Percentiles rank a stretch among this genome's conserved stretches.
These are phyloP conservation scores for Penicillium paradoxum DNA, from an alignment of 495 filamentous ascomycete species.

Conservation along the genomic window DNA sequence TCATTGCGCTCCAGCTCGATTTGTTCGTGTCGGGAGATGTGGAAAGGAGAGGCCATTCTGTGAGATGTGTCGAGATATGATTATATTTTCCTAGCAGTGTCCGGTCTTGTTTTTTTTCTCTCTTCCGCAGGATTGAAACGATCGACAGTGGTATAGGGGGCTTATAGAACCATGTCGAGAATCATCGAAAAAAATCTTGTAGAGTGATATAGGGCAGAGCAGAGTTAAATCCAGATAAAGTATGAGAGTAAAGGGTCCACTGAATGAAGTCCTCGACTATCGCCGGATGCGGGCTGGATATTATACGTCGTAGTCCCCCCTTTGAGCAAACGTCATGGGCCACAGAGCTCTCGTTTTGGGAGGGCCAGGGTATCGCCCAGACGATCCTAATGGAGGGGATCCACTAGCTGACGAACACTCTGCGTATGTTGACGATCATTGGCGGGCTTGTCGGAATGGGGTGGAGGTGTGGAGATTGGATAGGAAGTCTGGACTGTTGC, in stretches of 20 bases:
- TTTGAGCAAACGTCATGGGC: conserved; percentile 29
- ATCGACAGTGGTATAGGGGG: not conserved
- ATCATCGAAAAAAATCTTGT: not conserved
- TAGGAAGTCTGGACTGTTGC: conserved; percentile 17
- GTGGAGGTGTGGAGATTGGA: conserved; percentile 14
- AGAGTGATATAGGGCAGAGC: not conserved
- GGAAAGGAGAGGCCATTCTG: conserved; percentile 44
- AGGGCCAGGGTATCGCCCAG: conserved; percentile 14
- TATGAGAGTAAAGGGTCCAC: conserved; percentile 5
- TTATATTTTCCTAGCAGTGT: not conserved
- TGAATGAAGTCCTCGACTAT: not conserved
- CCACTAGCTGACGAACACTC: conserved; percentile 31
- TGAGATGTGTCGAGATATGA: not conserved
- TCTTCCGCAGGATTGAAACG: not conserved
- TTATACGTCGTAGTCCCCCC: conserved; percentile 16
- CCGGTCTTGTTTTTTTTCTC: not conserved
- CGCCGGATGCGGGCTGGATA: conserved; percentile 21
- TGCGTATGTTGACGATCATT: conserved; percentile 3
- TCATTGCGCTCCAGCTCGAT: conserved; percentile 38
- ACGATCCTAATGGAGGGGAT: conserved; percentile 24
- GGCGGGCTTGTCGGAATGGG: conserved; percentile 17
- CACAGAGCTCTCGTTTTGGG: conserved; percentile 5
- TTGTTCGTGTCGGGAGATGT: conserved; percentile 35
- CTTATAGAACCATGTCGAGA: conserved; percentile 17
- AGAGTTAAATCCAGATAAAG: not conserved